A percentile compares a stretch with the other conserved stretches of the same genome.
phyloP scores from a whole-genome alignment of 2,329 filamentous ascomycete genomes.

The Botryotinia convoluta region DNA sequence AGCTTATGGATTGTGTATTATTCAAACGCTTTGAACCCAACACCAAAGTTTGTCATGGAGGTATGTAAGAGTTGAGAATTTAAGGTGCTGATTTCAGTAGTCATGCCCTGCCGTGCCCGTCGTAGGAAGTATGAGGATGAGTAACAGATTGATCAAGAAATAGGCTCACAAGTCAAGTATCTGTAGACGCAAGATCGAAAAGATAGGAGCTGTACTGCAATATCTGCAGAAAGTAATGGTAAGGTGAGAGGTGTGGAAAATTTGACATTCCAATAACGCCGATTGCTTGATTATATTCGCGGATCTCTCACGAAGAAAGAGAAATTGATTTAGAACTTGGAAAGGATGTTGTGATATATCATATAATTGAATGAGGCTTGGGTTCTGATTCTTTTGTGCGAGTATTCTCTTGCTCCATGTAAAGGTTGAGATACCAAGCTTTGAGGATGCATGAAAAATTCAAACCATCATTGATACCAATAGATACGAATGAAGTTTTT shows the following conservation, averaged over 20 bases:
- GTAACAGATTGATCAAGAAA: background rate
- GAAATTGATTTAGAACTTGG: background rate
- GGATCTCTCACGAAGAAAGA: background rate
- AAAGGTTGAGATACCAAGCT: background rate
- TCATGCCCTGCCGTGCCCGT: background rate
- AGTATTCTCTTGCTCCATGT: background rate
- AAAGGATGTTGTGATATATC: too few relatives aligned
- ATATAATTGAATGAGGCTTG: too few relatives aligned
- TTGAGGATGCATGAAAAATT: background rate
- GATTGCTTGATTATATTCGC: background rate
- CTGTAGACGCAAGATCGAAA: background rate
- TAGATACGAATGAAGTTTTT: background rate
- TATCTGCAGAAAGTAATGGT: background rate
- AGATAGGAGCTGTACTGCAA: rapidly evolving
- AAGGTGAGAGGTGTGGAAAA: background rate
- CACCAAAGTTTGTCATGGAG: too few relatives aligned
- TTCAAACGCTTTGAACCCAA: background rate
- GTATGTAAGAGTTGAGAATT: too few relatives aligned
- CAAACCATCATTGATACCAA: background rate
- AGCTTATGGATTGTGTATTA: background rate
- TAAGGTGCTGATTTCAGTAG: background rate
- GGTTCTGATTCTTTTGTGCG: background rate
- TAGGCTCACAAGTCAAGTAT: background rate
- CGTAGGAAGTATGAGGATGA: background rate
- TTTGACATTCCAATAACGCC: background rate